These are phyloP conservation scores for Diddensiella santjacobensis DNA, from an alignment of 805 yeast genomes.

Conservation along the genomic window DNA sequence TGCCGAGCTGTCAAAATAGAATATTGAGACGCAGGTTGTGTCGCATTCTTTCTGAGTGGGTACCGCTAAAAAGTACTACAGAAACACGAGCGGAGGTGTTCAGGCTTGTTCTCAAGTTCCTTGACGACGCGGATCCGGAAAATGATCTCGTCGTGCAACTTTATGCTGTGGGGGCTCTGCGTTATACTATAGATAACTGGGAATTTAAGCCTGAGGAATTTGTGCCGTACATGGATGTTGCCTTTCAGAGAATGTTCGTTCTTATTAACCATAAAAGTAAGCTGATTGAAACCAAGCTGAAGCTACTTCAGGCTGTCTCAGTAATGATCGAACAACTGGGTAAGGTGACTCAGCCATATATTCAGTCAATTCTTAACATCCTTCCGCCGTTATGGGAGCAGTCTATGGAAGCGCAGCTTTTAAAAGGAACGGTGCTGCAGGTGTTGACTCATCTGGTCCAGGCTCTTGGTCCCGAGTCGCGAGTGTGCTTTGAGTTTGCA, in stretches of 20 bases:
- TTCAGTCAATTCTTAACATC: conserved; percentile 34
- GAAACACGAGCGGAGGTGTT: conserved; percentile 58
- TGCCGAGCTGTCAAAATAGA: conserved; percentile 60
- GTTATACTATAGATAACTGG: conserved; percentile 77
- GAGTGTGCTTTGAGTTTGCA: conserved; percentile 23
- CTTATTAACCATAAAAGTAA: conserved; percentile 44
- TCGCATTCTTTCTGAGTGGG: conserved; percentile 77
- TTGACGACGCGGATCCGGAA: conserved; percentile 41
- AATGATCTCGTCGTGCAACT: conserved; percentile 80
- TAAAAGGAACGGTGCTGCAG: conserved; percentile 37
- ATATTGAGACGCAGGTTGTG: conserved; percentile 76
- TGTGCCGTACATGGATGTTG: conserved; percentile 54
- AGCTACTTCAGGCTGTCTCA: conserved; percentile 63
- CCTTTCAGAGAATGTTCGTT: conserved; percentile 46
- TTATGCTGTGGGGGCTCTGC: conserved; percentile 67
- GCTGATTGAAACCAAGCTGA: conserved; percentile 73
- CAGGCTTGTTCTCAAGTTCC: conserved; percentile 48
- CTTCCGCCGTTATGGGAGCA: conserved; percentile 78
- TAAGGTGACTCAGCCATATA: conserved; percentile 27
- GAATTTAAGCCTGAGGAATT: conserved; percentile 70
- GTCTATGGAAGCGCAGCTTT: conserved; percentile 39
- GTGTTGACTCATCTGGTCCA: conserved; percentile 32
- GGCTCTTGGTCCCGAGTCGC: conserved; percentile 25
- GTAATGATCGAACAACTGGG: conserved; percentile 42
- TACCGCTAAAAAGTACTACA: conserved; percentile 57